Base-by-base conservation (phyloP, 306 rosid genomes). In the Vicia sativa region DNA sequence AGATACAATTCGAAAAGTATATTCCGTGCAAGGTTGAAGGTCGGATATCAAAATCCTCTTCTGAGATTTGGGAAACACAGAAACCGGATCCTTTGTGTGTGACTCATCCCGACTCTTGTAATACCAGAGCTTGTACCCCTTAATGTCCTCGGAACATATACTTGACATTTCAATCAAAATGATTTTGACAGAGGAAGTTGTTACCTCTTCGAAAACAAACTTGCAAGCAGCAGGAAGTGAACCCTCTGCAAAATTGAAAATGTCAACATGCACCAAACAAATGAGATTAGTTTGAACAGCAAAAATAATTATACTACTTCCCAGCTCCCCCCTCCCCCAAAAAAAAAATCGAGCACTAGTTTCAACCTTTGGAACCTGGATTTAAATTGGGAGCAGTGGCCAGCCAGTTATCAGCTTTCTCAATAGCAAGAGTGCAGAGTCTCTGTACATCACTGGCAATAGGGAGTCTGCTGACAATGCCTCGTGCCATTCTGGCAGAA, bases 161-260 rank as follows among this genome's bases (percentile, higher is more conserved):
- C 68, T 86, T 58, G 91, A 85, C 78, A 85, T 75, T 61, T 88
- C 96, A 43, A 90, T 78, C 64, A 93, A 81, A 55, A 93, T 82
- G 31, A 93, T 90, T 69, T 79, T 84, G 35, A 88, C 90, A 2
- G 91, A 86, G 18, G 96, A 83, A 55, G 87, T 61, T 74, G 91
- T 61, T 50, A 86, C 84, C 82, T 87, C 96, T 87, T 93, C 96
- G 64, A 93, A 93, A 75, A 93, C 76, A 82, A 93, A 93, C 85
- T 90, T 90, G 96, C 98, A 93, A 66, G 98, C 91, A 62, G 98
- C 92, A 79, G 98, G 96, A 75, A 90, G 91, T 37, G 96, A 90
- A 72, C 82, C 97, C 79, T 83, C 98, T 93, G 91, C 79, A 84
- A 50, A 59, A 26, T 37, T 26, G 21, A 66, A 65, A 62, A 74